phyloP scores from a whole-genome alignment of 768 basidiomycete genomes.

The Mycena epipterygia region DNA sequence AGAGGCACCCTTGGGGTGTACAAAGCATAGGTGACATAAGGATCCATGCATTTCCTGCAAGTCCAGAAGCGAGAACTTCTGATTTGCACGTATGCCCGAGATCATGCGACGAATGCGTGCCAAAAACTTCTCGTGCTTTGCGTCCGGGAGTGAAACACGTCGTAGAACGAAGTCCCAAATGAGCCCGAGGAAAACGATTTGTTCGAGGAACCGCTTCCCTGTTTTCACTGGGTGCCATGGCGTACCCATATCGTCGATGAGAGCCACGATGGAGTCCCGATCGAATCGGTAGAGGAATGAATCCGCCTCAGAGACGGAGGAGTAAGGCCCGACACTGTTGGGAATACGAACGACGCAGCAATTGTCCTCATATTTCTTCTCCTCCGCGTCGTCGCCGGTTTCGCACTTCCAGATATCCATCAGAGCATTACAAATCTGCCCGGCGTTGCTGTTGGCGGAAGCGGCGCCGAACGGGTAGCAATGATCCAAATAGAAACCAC shows the following conservation, averaged over 20 bases:
- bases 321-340: background rate
- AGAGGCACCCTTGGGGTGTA: background rate
- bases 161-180: constrained; percentile 46
- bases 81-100: too few relatives aligned
- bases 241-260: constrained; percentile 32
- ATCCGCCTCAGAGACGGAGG: background rate
- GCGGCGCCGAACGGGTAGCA: constrained; percentile 34
- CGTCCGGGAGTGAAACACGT: constrained; percentile 43
- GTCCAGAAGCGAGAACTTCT: too few relatives aligned
- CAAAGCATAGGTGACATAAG: constrained; percentile 22
- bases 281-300: constrained; percentile 36
- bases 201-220: constrained; percentile 44
- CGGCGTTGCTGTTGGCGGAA: constrained; percentile 37
- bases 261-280: constrained; percentile 12
- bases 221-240: constrained; percentile 42
- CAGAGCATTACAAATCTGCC: constrained; percentile 31
- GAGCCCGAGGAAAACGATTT: too few relatives aligned
- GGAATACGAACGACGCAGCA: background rate
- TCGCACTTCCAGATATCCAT: constrained; percentile 28
- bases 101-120: too few relatives aligned
- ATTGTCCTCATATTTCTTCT: constrained; percentile 37
- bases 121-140: too few relatives aligned
- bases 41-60: too few relatives aligned
- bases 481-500: constrained; percentile 38
- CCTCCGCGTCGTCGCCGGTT: background rate